Evolutionary conservation across 2,329 filamentous ascomycete genomes (phyloP), one percentile per base, ranked within the genome.

Genomic region (Penicillium sp.): DNA sequence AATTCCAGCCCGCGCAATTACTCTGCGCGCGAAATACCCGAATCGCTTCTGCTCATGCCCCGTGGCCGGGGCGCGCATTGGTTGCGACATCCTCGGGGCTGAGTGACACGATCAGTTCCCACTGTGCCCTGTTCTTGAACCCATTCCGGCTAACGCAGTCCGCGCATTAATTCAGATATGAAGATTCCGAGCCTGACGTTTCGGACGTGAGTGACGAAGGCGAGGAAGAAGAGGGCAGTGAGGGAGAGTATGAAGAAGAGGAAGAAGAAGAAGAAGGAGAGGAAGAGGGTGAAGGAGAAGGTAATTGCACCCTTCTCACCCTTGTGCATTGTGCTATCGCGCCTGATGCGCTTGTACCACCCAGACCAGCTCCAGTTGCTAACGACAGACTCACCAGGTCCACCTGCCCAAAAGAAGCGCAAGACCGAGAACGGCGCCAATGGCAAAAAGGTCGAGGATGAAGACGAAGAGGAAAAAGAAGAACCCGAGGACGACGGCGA

Each of bases 141-240:
- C n/a, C 25, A 52, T 25, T 0, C 5, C 17, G 20, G 34, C 42
- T 55, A 53, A 58, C 8, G 22, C n/a, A n/a, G 31, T 54, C 38
- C 39, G 43, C 47, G 55, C 54, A 58, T 63, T 42, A 22, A 54
- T 63, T 20, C 41, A 78, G 75, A 57, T 78, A 76, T 48, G 75
- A 76, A 61, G 69, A 71, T 62, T 72, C 71, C 31, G 71, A 74
- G 12, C 71, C 71, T 20, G 71, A 69, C 20, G 63, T 63, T 17
- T 66, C 68, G 45, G 65, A 71, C 58, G 59, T 66, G 39, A 71
- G 72, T 34, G 73, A 71, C 35, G 71, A 71, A 8, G 67, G 64
- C 12, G 71, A 70, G 54, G 68, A 67, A 54, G 68, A 67, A 43
- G 72, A 68, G 51, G 71, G 65, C 35, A 67, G 67, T 5, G 69